phyloP scores from a whole-genome alignment of 2,329 filamentous ascomycete genomes.

The Conoideocrella luteorostrata region DNA sequence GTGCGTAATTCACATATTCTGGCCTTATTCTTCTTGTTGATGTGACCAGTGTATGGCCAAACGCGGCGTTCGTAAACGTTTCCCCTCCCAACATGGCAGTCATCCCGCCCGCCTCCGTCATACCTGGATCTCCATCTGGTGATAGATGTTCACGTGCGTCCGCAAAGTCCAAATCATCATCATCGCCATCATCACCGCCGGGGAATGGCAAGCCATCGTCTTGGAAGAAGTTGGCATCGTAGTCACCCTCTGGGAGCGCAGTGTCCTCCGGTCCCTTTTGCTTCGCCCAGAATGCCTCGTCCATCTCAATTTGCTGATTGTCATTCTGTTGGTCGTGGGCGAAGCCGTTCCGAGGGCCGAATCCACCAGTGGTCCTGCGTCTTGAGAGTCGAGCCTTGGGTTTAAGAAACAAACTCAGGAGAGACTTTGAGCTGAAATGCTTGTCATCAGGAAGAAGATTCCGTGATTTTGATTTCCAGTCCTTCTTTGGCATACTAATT shows the following conservation, averaged over 20 bases:
- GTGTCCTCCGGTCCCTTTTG: constrained; percentile 59
- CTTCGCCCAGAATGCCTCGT: constrained; percentile 92
- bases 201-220: constrained; percentile 71
- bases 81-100: constrained; percentile 46
- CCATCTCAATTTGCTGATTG: constrained; percentile 69
- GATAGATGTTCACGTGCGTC: constrained; percentile 77
- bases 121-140: constrained; percentile 47
- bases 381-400: constrained; percentile 79
- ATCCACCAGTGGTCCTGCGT: constrained; percentile 42
- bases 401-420: constrained; percentile 88
- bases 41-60: constrained; percentile 63
- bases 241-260: constrained; percentile 63
- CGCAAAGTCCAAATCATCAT: constrained; percentile 68
- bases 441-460: constrained; percentile 96
- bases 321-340: constrained; percentile 39
- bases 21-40: constrained; percentile 56
- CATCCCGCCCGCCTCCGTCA: constrained; percentile 41
- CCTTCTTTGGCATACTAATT: constrained; percentile 84
- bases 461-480: constrained; percentile 89
- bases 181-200: constrained; percentile 53
- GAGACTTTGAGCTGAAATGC: constrained; percentile 90
- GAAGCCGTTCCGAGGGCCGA: constrained; percentile 38
- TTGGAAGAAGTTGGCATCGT: constrained; percentile 96
- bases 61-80: constrained; percentile 41
- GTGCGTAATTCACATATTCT: constrained; percentile 65